Evolutionary conservation across 1,284 basidiomycete genomes (phyloP), one percentile per base, ranked within the genome.

Genomic region (Apiotrichum mycotoxinovorans): DNA sequence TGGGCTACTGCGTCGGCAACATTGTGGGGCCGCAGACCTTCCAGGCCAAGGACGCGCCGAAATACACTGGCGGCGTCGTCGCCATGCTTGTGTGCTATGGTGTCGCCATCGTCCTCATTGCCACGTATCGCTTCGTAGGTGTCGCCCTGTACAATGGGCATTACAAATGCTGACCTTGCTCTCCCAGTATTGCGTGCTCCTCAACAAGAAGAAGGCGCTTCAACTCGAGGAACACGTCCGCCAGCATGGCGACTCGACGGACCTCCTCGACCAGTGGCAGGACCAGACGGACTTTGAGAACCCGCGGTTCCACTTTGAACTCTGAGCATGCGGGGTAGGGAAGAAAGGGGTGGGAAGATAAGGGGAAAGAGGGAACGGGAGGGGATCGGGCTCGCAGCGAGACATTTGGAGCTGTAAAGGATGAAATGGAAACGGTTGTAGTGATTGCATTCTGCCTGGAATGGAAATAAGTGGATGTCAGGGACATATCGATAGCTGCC

Each of bases 31-130:
- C 67, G 14, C 68, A 70, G 51, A 62, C 66, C 0, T 70, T 70
- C 66, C 54, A 38, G 12, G 51, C 65, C 1, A 56, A 41, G 0
- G 56, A 68, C 48, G 63, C 66, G 9, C 68, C 68, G 1, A 43
- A 43, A 8, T 70, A 70, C 51, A 40, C 60, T 4, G 56, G 57
- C 17, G 68, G 58, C 3, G 60, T 61, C 51, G 56, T 55, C 11
- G 64, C 56, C 49, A 70, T 70, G 68, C 43, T 70, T 22, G 46
- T 35, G 15, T 58, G 66, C 10, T 70, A 70, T 54, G 64, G 66
- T 43, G 52, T 61, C 10, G 57, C 60, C 12, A 49, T 70, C n/a
- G 35, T 41, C 4, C 33, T 66, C 5, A 57, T 66, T 23, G 25
- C 38, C 1, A 4, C 50, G 10, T 65, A 66, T 48, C 55, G 61